phyloP scores from a whole-genome alignment of 805 yeast species.

The Candida sanyiensis region DNA sequence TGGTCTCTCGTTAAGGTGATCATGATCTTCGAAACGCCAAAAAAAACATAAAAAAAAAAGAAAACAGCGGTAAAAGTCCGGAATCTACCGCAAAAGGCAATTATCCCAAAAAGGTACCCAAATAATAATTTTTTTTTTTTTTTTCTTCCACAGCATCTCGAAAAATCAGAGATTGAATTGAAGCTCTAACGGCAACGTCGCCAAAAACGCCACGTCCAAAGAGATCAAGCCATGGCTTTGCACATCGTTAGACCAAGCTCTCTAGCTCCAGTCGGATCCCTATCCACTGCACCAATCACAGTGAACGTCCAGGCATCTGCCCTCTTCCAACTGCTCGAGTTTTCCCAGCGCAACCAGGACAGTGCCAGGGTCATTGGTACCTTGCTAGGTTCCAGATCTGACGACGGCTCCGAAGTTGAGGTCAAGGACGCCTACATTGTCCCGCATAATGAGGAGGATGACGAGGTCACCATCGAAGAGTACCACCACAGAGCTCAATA shows the following conservation, averaged over 20 bases:
- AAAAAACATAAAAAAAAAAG: no score
- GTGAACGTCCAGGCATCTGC: slow-evolving; percentile 65
- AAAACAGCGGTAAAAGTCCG: no score
- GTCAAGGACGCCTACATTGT: slow-evolving; percentile 74
- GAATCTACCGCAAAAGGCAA: no score
- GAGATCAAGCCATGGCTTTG: slow-evolving; percentile 23
- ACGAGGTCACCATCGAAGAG: slow-evolving; percentile 71
- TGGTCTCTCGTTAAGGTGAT: no score
- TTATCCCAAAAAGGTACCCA: no score
- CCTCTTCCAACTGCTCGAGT: slow-evolving; percentile 69
- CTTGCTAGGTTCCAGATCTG: slow-evolving; percentile 73
- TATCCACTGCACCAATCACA: slow-evolving; percentile 37
- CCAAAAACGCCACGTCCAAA: no score
- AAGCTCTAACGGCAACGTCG: no score
- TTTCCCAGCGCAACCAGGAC: slow-evolving; percentile 51
- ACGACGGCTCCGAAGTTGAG: slow-evolving; percentile 73
- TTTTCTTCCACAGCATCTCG: no score
- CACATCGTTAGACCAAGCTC: slow-evolving; percentile 27
- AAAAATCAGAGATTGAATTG: no score
- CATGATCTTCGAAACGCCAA: no score
- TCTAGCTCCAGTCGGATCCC: slow-evolving; percentile 21
- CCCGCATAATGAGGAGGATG: slow-evolving; percentile 71
- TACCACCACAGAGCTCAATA: slow-evolving; percentile 66
- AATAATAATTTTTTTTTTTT: no score
- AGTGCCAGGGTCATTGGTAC: slow-evolving; percentile 74